phyloP scores from a whole-genome alignment of 1,139 yeast genomes.

The Debaryomycetaceae sp. region DNA sequence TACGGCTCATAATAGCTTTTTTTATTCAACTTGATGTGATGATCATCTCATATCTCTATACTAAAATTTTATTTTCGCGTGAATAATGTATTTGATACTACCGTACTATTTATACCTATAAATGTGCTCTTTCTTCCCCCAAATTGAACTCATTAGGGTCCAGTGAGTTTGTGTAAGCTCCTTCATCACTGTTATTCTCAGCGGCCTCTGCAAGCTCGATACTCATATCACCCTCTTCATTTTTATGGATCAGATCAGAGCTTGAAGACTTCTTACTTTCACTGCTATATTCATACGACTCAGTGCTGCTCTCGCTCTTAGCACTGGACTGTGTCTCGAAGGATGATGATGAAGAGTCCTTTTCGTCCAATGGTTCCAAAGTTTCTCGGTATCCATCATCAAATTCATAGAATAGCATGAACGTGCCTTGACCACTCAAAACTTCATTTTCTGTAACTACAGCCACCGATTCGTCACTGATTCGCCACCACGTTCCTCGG shows the following conservation, averaged over 20 bases:
- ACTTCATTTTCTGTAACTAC: conserved; percentile 80
- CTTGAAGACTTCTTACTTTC: not conserved
- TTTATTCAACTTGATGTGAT: conserved; percentile 1
- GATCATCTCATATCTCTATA: not conserved
- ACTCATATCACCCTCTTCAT: conserved; percentile 9
- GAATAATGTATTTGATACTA: too few relatives aligned
- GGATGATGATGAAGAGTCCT: conserved; percentile 8
- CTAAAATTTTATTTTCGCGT: not conserved
- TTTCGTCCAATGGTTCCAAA: conserved; percentile 29
- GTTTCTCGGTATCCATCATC: conserved; percentile 36
- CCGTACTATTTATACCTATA: conserved; percentile 4
- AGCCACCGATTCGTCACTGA: conserved; percentile 84
- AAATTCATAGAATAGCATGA: conserved; percentile 83
- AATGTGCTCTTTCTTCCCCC: conserved; percentile 18
- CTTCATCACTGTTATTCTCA: not conserved
- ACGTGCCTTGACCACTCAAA: conserved; percentile 77
- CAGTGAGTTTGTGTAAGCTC: not conserved
- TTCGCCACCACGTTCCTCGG: conserved; percentile 91
- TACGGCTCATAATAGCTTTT: conserved; percentile 25
- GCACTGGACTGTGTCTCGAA: not conserved
- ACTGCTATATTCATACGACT: not conserved
- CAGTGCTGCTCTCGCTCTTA: not conserved
- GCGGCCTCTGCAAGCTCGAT: not conserved
- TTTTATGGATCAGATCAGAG: not conserved
- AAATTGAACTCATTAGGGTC: conserved; percentile 6